phyloP scores from a whole-genome alignment of 2,329 filamentous ascomycete genomes.

The Camillea tinctor region DNA sequence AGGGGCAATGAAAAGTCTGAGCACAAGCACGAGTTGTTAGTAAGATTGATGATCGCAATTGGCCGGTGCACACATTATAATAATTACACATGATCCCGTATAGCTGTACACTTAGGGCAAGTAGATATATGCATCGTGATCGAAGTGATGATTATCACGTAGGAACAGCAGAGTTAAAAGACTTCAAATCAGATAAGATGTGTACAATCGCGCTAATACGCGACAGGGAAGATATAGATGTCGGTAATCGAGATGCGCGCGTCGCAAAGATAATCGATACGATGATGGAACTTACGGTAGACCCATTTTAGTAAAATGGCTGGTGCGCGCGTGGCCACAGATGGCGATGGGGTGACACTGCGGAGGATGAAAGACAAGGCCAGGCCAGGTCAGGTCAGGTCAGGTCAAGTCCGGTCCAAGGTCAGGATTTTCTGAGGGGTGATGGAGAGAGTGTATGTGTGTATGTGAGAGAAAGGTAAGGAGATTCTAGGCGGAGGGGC shows the following conservation, averaged over 20 bases:
- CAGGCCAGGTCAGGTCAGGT: not conserved
- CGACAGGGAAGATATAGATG: constrained; percentile 3
- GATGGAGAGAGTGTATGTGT: too few relatives aligned
- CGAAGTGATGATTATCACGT: not conserved
- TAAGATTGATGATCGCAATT: constrained; percentile 2
- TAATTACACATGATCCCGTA: too few relatives aligned
- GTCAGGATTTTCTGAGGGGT: not conserved
- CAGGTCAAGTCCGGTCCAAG: too few relatives aligned
- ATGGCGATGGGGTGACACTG: not conserved
- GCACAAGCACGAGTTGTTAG: constrained; percentile 10
- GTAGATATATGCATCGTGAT: not conserved
- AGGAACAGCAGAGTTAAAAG: too few relatives aligned
- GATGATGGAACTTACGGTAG: constrained; percentile 44
- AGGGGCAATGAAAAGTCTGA: constrained; percentile 46
- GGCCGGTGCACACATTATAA: not conserved
- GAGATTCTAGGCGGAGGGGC: not conserved
- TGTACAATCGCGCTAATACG: not conserved
- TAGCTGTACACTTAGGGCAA: too few relatives aligned
- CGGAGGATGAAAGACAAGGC: not conserved
- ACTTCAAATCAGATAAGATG: too few relatives aligned
- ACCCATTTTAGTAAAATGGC: constrained; percentile 38
- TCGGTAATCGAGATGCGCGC: constrained; percentile 16
- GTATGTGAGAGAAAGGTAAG: not conserved
- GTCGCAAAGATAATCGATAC: constrained; percentile 15
- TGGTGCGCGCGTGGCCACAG: constrained; percentile 15